Base-by-base conservation (phyloP, 805 yeast species). In the Saccharomycopsis capsularis region DNA sequence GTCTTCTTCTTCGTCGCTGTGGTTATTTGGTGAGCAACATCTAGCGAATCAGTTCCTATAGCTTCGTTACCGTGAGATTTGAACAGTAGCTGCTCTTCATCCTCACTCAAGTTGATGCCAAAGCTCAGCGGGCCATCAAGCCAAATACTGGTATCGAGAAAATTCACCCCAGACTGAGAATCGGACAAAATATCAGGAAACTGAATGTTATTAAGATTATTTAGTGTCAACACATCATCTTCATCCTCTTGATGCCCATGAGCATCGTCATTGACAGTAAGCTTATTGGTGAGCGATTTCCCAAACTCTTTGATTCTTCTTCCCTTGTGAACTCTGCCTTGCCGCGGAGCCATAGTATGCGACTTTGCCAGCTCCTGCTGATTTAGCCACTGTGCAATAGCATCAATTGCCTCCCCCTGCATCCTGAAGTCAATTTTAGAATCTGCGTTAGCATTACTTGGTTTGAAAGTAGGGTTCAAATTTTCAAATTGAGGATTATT, bases 361-460 rank as follows among this genome's bases (percentile, higher is more conserved):
- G 32, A 29, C 7, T 29, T 7, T 13, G 7, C 32, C 32, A 9
- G 32, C 13, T 39, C 42, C 22, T 47, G 43, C 43, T 42, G 40
- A 19, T 44, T 35, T 6, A 46, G 30, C 53, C 53, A 50, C 27
- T 50, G 39, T 13, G 50, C 47, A 42, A 50, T 50, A 3, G 53
- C 50, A 27, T 22, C 25, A 23, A 46, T 41, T 6, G 53, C 53
- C 18, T 50, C 53, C 16, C 53, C 50, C 16, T 42, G 44, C 53
- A 50, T 50, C 32, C 44, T 22, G 44, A 50, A 50, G 38, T 50
- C 53, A 35, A 50, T 37, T 38, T 50, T 50, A 3, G n/a, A 29
- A 16, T 41, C 49, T 9, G 6, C 32, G 13, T 35, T 22, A n/a
- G 13, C n/a, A 39, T 32, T 21, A 4, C 46, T 15, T 4, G 7